Percentiles rank a stretch among this genome's conserved stretches.
Conservation (phyloP, 169 alveolate species). For the Plasmodium berghei region DNA sequence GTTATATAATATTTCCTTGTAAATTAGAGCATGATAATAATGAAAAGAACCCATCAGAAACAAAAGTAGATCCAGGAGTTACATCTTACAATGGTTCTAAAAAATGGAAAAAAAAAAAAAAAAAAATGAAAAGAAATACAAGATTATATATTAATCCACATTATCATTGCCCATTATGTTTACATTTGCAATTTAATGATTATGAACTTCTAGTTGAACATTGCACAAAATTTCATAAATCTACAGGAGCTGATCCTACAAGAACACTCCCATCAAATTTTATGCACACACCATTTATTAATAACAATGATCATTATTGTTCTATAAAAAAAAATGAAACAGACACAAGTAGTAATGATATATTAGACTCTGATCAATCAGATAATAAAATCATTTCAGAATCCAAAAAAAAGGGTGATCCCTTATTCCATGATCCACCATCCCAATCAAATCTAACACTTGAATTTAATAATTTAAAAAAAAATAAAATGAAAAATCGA, state of each 20-base stretch:
- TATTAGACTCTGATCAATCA: not conserved
- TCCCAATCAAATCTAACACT: not conserved
- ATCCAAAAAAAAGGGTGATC: not conserved
- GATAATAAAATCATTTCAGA: not conserved
- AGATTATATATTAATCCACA: slow-evolving; percentile 54
- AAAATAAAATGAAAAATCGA: slow-evolving; percentile 25
- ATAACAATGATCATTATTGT: slow-evolving; percentile 44
- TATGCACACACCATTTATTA: slow-evolving; percentile 62
- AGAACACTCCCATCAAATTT: slow-evolving; percentile 57
- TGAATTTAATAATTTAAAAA: not conserved
- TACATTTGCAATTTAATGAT: slow-evolving; percentile 29
- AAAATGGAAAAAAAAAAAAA: slow-evolving; percentile 6
- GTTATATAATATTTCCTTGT: slow-evolving; percentile 83
- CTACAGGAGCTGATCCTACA: slow-evolving; percentile 59
- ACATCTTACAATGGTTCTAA: not conserved
- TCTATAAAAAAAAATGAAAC: slow-evolving; percentile 34
- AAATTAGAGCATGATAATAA: slow-evolving; percentile 37
- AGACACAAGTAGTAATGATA: slow-evolving; percentile 1
- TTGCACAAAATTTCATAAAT: slow-evolving; percentile 37
- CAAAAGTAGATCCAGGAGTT: not conserved
- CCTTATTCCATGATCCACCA: not conserved
- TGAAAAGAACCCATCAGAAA: slow-evolving; percentile 1
- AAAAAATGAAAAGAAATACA: slow-evolving; percentile 39
- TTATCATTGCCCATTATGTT: slow-evolving; percentile 64
- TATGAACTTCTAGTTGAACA: slow-evolving; percentile 36